Conservation (phyloP, 2,329 filamentous ascomycete genomes). For the Hypoxylon sp. region DNA sequence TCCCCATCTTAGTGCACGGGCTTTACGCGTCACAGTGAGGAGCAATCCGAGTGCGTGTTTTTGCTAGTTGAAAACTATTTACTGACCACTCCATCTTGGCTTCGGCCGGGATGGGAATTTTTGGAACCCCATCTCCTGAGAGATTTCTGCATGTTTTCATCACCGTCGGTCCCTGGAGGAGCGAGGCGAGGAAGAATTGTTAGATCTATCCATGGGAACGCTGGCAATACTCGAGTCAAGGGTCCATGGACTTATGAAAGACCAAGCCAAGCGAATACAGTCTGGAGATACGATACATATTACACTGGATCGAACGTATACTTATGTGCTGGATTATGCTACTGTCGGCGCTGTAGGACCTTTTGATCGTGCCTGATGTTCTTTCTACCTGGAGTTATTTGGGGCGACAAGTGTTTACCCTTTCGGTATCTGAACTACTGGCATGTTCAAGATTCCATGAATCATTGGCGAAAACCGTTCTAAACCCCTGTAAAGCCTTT, state of each 20-base stretch:
- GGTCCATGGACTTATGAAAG: too few relatives aligned
- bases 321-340: too few relatives aligned
- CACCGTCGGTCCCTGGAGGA: conserved; percentile 61
- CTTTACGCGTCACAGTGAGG: conserved; percentile 88
- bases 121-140: conserved; percentile 69
- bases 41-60: conserved; percentile 89
- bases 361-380: not conserved
- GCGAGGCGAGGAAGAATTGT: conserved; percentile 65
- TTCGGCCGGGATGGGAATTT: conserved; percentile 83
- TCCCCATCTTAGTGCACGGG: conserved; percentile 77
- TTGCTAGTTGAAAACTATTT: conserved; percentile 92
- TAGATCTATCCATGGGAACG: not conserved
- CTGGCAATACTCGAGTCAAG: not conserved
- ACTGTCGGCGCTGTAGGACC: too few relatives aligned
- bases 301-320: too few relatives aligned
- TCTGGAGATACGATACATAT: too few relatives aligned
- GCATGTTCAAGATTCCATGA: not conserved
- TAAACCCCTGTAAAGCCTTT: not conserved
- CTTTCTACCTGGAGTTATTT: not conserved
- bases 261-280: too few relatives aligned
- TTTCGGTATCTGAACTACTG: not conserved
- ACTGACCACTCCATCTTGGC: conserved; percentile 82
- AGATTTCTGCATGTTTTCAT: conserved; percentile 65
- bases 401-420: not conserved
- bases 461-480: not conserved